Evolutionary conservation across 257 asterid genomes (phyloP), one percentile per base, ranked within the genome.

Genomic region (Salvia rosmarinus): DNA sequence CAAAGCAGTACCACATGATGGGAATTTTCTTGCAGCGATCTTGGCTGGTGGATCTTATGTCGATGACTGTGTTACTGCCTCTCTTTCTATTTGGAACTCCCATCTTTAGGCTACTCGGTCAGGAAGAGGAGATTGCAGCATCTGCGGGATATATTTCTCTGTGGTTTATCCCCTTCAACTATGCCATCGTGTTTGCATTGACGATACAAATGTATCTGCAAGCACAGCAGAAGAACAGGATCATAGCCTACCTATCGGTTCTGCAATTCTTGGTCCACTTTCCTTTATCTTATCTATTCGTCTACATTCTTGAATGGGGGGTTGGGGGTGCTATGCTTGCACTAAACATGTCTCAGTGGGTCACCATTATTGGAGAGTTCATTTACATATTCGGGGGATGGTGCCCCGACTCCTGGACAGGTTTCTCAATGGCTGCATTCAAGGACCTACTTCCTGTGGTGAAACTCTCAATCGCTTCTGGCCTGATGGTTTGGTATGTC

Each of bases 1-100:
- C 98, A 34, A 89, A 86, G 68, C 98, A 92, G 56, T 54, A 84
- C 78, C 98, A 92, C 58, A 92, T 92, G 98, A 83, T 92, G 95
- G 97, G 98, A 0, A 81, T 92, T 73, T 92, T 88, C 90, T 82
- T 92, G 85, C 98, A 92, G 70, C 75, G 98, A 42, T 92, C 98
- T 9, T 92, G 98, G 98, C 64, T 92, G 70, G 95, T 92, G 13
- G 98, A 90, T 82, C 79, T 92, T 39, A 43, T 76, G 5, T 77
- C 93, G 3, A 55, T 88, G 67, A 88, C 96, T 6, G 54, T 85
- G 17, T 79, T 90, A 76, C 79, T 92, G 2, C 98, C 98, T 0
- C 64, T 84, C 37, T 92, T 92, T 64, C 4, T 87, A 72, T 90
- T 92, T 8, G 93, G 86, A 2, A 30, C 91, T 9, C 30, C 81